Base-by-base conservation (phyloP, 2,329 filamentous ascomycete genomes). In the Fusarium newnesense region DNA sequence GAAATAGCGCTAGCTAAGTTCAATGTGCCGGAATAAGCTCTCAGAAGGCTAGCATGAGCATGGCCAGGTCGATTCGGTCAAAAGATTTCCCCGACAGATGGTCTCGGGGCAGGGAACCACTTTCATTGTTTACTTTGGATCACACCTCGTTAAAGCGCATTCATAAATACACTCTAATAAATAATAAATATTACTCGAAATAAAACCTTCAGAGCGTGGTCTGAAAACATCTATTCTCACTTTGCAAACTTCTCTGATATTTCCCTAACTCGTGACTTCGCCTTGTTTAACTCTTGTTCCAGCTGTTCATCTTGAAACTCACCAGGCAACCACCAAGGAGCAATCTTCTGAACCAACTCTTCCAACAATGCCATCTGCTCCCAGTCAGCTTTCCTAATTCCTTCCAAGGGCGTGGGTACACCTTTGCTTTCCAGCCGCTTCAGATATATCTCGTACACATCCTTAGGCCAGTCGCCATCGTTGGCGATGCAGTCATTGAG, bases 301-400 rank as follows among this genome's bases (percentile, higher is more conserved):
- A 64, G 32, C 9, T 19, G 26, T 19, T 58, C 13, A 9, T 11
- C 26, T 5, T 19, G 9, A 11, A 32, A 44, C 1, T n/a, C 40
- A 2, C 67, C 54, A n/a, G 62, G 59, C 2, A 72, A 16, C 18
- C 43, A 67, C 67, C 67, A 72, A 26, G 62, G 69, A 9, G 67
- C 67, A n/a, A 64, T 49, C 9, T 50, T 40, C 9, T 19, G 34
- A 1, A 70, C 46, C 3, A 72, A 5, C 9, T 43, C 49, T 9
- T 70, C 56, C 9, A 70, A 2, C n/a, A 32, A 39, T 3, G 26
- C 50, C 47, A 42, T 44, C 40, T 37, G 24, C 26, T 49, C 36
- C 67, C 68, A 37, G 12, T 28, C 11, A 5, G 42, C 21, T 3
- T 24, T 18, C 15, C 28, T 40, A 1, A 67, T 34, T 0, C 62